Percentiles rank a stretch among this genome's conserved stretches.
Evolutionary conservation across 768 basidiomycete species (phyloP).

Genomic region (Paxillus rubicundulus): DNA sequence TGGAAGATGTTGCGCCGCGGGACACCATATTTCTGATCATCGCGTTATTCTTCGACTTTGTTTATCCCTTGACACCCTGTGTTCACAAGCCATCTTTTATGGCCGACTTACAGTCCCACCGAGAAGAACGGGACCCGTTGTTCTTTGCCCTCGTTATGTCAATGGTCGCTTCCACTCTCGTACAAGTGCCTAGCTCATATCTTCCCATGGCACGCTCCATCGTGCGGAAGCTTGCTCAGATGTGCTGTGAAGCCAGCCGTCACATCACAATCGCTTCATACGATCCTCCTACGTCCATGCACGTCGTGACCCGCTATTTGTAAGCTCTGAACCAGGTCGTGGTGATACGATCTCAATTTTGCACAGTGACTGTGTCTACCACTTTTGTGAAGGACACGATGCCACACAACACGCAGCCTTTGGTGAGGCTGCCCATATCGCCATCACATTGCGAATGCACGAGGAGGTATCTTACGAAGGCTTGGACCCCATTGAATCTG

Average conservation of each 20-base stretch:
- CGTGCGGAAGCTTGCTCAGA: constrained; percentile 80
- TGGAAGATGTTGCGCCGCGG: constrained; percentile 81
- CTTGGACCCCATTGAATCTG: constrained; percentile 83
- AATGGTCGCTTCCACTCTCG: constrained; percentile 81
- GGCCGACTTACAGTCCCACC: constrained; percentile 75
- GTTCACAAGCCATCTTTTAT: constrained; percentile 90
- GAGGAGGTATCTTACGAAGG: constrained; percentile 82
- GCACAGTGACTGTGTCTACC: constrained; percentile 74
- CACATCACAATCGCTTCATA: constrained; percentile 79
- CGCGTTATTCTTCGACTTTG: constrained; percentile 89
- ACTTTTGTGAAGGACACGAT: constrained; percentile 86
- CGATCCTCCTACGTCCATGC: constrained; percentile 80
- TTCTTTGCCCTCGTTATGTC: constrained; percentile 92
- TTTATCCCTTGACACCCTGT: constrained; percentile 88
- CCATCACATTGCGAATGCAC: constrained; percentile 79
- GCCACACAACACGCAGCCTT: constrained; percentile 86
- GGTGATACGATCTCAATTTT: constrained; percentile 8
- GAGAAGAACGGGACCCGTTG: constrained; percentile 85
- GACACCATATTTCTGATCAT: constrained; percentile 81
- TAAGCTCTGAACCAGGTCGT: constrained; percentile 37
- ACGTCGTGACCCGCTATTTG: constrained; percentile 89
- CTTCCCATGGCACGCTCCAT: constrained; percentile 82
- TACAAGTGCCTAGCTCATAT: constrained; percentile 86
- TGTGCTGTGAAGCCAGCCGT: constrained; percentile 78
- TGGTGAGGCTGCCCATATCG: constrained; percentile 82